Conservation (phyloP, 805 yeast species). For the Saccharomycopsis schoenii region DNA sequence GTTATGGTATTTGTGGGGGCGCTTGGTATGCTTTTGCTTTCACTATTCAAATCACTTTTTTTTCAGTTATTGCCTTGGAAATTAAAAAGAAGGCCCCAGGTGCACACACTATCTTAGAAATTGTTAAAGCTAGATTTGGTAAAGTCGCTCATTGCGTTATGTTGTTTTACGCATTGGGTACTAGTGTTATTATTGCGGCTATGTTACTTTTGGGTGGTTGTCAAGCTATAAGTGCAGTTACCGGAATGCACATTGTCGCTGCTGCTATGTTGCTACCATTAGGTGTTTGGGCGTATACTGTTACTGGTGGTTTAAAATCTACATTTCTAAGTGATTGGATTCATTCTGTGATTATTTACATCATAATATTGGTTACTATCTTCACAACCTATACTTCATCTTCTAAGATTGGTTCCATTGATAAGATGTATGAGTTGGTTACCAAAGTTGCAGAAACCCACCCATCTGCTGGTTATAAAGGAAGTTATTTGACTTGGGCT, state of each 20-base stretch:
- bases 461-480: slow-evolving; percentile 28
- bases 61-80: slow-evolving; percentile 28
- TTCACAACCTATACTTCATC: slow-evolving; percentile 28
- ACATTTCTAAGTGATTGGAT: slow-evolving; percentile 43
- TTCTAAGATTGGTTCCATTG: slow-evolving; percentile 33
- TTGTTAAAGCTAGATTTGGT: slow-evolving; percentile 32
- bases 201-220: slow-evolving; percentile 37
- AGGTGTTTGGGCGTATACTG: slow-evolving; percentile 39
- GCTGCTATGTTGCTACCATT: slow-evolving; percentile 36
- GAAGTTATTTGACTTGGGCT: slow-evolving; percentile 29
- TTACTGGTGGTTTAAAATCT: slow-evolving; percentile 43
- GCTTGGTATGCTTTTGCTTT: slow-evolving; percentile 25
- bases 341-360: slow-evolving; percentile 36
- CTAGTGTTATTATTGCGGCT: slow-evolving; percentile 31
- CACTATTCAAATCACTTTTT: slow-evolving; percentile 25
- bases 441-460: slow-evolving; percentile 25
- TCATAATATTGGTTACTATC: slow-evolving; percentile 28
- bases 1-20: slow-evolving; percentile 26
- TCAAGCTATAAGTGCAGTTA: slow-evolving; percentile 30
- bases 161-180: slow-evolving; percentile 30
- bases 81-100: slow-evolving; percentile 28
- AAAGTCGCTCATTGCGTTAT: slow-evolving; percentile 29
- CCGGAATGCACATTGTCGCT: slow-evolving; percentile 38
- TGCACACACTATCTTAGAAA: slow-evolving; percentile 33
- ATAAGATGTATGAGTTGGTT: slow-evolving; percentile 33